Evolutionary conservation across 495 filamentous ascomycete genomes (phyloP).

Genomic region (Neurospora intermedia): DNA sequence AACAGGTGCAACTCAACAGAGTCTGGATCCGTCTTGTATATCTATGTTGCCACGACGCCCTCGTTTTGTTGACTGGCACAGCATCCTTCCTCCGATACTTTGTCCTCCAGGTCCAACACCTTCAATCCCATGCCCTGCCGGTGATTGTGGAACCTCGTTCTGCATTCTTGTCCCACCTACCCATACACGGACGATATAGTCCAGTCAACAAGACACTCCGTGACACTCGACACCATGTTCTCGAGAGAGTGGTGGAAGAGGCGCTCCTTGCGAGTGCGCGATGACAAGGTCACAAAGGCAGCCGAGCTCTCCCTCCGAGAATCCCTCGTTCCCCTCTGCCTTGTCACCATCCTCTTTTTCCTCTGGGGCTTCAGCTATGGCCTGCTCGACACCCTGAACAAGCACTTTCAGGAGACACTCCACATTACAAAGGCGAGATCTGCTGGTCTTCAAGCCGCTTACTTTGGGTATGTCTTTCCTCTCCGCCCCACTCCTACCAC

Average conservation of each 20-base stretch:
- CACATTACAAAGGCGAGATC: conserved; percentile 21
- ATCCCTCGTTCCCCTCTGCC: conserved; percentile 36
- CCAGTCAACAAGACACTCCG: neutral
- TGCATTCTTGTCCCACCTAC: neutral
- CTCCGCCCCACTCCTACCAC: neutral
- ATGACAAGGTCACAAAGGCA: conserved; percentile 43
- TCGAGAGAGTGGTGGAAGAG: conserved; percentile 22
- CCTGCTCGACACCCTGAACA: conserved; percentile 41
- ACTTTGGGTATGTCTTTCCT: conserved; percentile 24
- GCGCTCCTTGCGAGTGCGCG: conserved; percentile 27
- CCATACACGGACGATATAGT: neutral
- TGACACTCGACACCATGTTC: conserved; percentile 15
- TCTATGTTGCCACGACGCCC: neutral
- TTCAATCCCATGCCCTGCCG: neutral
- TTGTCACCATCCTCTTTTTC: conserved; percentile 75
- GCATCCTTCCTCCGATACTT: neutral
- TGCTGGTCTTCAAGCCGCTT: conserved; percentile 27
- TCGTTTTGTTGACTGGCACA: neutral
- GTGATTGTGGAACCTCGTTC: neutral
- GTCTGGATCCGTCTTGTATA: neutral
- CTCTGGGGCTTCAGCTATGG: conserved; percentile 85
- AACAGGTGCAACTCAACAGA: neutral
- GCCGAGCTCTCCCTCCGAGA: conserved; percentile 48
- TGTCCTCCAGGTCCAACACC: neutral
- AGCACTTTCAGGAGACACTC: conserved; percentile 33